Conservation (phyloP, 2,329 filamentous ascomycete species). For the Verticillium zaregamsianum region DNA sequence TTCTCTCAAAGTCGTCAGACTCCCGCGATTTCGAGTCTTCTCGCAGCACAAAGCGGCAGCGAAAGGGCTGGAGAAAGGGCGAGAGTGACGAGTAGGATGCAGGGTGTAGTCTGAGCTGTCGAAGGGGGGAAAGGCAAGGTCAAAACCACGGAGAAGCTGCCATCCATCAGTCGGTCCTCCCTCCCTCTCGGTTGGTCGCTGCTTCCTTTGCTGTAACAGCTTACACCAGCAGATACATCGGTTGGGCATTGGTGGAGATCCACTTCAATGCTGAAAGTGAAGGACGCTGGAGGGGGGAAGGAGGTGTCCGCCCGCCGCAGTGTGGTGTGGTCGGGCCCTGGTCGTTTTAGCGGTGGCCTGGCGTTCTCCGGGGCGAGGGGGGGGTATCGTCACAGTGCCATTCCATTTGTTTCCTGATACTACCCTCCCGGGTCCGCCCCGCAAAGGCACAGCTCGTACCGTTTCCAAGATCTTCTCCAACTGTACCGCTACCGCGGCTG, state of each 20-base stretch:
- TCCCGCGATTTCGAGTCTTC: neutral
- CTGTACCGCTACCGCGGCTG: neutral
- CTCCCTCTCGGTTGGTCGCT: neutral
- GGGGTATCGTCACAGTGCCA: neutral
- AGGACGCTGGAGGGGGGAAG: neutral
- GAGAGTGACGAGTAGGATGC: neutral
- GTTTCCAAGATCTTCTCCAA: neutral
- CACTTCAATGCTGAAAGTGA: neutral
- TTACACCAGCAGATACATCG: neutral
- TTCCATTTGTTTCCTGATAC: neutral
- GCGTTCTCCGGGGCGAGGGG: neutral
- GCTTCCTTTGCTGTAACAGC: neutral
- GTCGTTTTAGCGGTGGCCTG: neutral
- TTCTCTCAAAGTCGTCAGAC: neutral
- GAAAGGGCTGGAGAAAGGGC: neutral
- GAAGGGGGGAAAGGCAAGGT: neutral
- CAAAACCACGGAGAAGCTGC: neutral
- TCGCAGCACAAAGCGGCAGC: neutral
- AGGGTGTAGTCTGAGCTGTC: neutral
- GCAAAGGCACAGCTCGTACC: neutral
- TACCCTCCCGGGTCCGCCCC: too few species aligned
- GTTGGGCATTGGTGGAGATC: neutral
- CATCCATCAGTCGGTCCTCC: too few species aligned
- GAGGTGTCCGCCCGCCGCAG: neutral
- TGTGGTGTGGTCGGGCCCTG: neutral